These are phyloP conservation scores for Cladochytrium tenue DNA, from an alignment of 371 early-diverging fungal genomes.

Conservation along the genomic window DNA sequence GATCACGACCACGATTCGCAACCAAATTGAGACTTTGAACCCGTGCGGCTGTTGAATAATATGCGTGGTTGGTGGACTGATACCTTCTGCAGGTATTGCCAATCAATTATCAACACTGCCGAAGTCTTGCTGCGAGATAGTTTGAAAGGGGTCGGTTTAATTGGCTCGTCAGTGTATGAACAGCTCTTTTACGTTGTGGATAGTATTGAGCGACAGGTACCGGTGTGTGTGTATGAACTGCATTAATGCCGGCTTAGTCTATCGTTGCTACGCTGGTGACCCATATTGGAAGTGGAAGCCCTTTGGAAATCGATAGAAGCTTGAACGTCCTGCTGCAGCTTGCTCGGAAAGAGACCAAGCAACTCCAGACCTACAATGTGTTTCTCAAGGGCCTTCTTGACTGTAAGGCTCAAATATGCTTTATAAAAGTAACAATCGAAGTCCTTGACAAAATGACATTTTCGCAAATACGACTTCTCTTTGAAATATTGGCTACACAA, in stretches of 20 bases:
- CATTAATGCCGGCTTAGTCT: not conserved
- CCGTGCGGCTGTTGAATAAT: too few species aligned
- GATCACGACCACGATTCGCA: constrained; percentile 5
- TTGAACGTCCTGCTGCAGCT: constrained; percentile 15
- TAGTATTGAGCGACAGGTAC: constrained; percentile 6
- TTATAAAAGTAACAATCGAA: not conserved
- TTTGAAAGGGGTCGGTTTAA: not conserved
- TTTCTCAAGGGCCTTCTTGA: constrained; percentile 26
- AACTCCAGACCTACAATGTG: constrained; percentile 16
- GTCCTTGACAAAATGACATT: constrained; percentile 21
- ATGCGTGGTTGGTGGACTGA: too few species aligned
- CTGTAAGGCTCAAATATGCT: constrained; percentile 10
- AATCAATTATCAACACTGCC: constrained; percentile 1
- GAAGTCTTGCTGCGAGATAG: constrained; percentile 14
- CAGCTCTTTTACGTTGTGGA: constrained; percentile 12
- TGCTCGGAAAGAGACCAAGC: constrained; percentile 3
- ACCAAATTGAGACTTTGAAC: constrained; percentile 2
- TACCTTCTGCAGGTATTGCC: constrained; percentile 10
- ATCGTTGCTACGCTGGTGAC: constrained; percentile 20
- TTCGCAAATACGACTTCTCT: constrained; percentile 19
- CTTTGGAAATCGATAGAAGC: constrained; percentile 16
- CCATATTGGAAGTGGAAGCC: constrained; percentile 26
- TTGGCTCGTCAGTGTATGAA: constrained; percentile 8
- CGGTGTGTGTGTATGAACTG: too few species aligned
- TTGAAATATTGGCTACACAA: constrained; percentile 24